These are phyloP conservation scores for Fusarium armeniacum DNA, from an alignment of 2,329 filamentous ascomycete genomes.

Conservation along the genomic window DNA sequence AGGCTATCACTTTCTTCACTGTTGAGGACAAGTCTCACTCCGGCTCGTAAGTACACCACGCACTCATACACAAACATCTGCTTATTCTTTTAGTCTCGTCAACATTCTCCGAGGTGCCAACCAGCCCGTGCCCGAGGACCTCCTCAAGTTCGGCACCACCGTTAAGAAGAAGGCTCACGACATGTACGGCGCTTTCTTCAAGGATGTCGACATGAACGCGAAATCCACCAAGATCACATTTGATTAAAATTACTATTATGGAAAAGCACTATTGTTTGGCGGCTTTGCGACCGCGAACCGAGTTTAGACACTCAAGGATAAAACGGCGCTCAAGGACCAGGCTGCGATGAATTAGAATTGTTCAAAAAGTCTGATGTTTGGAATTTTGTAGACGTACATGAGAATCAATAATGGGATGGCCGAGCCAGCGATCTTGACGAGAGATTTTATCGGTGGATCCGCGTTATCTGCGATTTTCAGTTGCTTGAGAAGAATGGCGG, in stretches of 20 bases:
- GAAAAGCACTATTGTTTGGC: conserved; percentile 49
- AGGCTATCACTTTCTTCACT: conserved; percentile 94
- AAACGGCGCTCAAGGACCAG: conserved; percentile 68
- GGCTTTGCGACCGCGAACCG: conserved; percentile 55
- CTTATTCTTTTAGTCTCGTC: conserved; percentile 73
- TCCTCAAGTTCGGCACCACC: conserved; percentile 96
- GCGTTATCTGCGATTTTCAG: conserved; percentile 46
- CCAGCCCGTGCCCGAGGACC: conserved; percentile 88
- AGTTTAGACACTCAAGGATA: conserved; percentile 64
- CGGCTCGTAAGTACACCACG: conserved; percentile 76
- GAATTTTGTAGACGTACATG: conserved; percentile 67
- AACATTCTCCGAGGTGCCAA: conserved; percentile 96
- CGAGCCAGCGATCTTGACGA: conserved; percentile 64
- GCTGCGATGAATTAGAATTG: conserved; percentile 57
- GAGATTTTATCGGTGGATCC: conserved; percentile 50
- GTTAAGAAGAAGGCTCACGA: conserved; percentile 99
- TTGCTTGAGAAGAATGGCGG: conserved; percentile 48
- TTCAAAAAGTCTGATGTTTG: conserved; percentile 33
- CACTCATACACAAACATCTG: neutral
- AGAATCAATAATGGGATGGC: conserved; percentile 66
- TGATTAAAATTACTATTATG: conserved; percentile 63
- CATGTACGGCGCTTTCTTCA: conserved; percentile 95
- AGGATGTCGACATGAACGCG: conserved; percentile 86
- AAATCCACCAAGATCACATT: conserved; percentile 94
- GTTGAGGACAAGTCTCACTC: conserved; percentile 94